Evolutionary conservation across 495 filamentous ascomycete species (phyloP).

Genomic region (Trichoderma orchidacearum): DNA sequence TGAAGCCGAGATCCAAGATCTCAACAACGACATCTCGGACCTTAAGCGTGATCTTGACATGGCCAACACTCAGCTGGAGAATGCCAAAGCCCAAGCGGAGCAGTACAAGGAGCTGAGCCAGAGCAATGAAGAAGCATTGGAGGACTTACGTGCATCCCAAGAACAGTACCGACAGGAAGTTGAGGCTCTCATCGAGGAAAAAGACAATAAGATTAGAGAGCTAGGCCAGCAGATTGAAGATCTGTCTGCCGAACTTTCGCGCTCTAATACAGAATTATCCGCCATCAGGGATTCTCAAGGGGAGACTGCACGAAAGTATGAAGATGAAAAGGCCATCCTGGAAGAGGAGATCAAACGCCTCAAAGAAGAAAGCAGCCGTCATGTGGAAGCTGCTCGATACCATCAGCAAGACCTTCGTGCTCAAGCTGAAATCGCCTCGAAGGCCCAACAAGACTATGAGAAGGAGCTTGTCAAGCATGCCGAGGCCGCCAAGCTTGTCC

Average conservation of each 20-base stretch:
- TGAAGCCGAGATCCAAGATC: slow-evolving; percentile 67
- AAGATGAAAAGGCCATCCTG: slow-evolving; percentile 64
- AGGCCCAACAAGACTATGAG: slow-evolving; percentile 92
- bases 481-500: slow-evolving; percentile 73
- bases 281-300: slow-evolving; percentile 62
- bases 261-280: slow-evolving; percentile 66
- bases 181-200: slow-evolving; percentile 56
- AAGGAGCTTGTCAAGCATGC: slow-evolving; percentile 86
- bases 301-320: slow-evolving; percentile 54
- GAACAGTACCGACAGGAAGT: slow-evolving; percentile 80
- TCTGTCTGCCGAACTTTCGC: slow-evolving; percentile 63
- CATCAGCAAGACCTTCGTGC: slow-evolving; percentile 84
- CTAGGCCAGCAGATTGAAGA: slow-evolving; percentile 72
- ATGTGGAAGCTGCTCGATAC: slow-evolving; percentile 58
- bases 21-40: slow-evolving; percentile 68
- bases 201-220: slow-evolving; percentile 61
- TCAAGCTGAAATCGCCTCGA: slow-evolving; percentile 83
- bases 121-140: slow-evolving; percentile 74
- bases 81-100: slow-evolving; percentile 64
- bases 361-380: slow-evolving; percentile 73
- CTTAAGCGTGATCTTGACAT: slow-evolving; percentile 72
- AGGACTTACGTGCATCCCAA: slow-evolving; percentile 62
- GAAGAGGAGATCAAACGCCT: slow-evolving; percentile 67
- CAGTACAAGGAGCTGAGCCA: slow-evolving; percentile 84
- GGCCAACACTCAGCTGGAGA: slow-evolving; percentile 60